These are phyloP conservation scores for Kazachstania sp. DNA, from an alignment of 1,139 yeast species.

Conservation along the genomic window DNA sequence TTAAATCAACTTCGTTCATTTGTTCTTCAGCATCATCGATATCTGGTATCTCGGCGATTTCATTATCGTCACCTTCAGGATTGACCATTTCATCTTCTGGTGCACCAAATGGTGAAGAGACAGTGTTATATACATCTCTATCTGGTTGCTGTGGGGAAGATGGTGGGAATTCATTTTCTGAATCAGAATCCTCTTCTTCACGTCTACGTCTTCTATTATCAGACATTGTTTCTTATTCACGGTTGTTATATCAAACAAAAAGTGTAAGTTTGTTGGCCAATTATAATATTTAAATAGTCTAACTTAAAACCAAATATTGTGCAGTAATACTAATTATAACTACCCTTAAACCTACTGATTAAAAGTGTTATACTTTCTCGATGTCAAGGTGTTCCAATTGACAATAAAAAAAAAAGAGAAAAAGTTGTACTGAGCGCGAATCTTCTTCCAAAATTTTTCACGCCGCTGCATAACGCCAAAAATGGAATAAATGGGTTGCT, in stretches of 20 bases:
- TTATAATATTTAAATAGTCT: too few relatives aligned
- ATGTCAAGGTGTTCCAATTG: too few relatives aligned
- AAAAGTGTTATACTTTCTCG: too few relatives aligned
- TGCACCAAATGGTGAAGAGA: conserved; percentile 44
- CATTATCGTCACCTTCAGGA: conserved; percentile 51
- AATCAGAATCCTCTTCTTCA: conserved; percentile 20
- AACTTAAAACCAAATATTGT: too few relatives aligned
- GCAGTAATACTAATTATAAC: too few relatives aligned
- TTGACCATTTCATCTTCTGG: conserved; percentile 43
- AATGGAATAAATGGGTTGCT: not conserved
- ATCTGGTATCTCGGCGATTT: conserved; percentile 46
- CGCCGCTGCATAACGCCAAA: not conserved
- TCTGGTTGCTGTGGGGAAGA: conserved; percentile 28
- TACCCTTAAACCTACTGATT: too few relatives aligned
- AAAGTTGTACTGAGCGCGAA: not conserved
- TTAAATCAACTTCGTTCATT: conserved; percentile 80
- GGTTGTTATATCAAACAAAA: not conserved
- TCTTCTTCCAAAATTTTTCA: not conserved
- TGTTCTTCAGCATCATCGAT: conserved; percentile 62
- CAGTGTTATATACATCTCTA: conserved; percentile 25
- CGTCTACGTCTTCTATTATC: conserved; percentile 31
- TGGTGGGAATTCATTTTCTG: conserved; percentile 23
- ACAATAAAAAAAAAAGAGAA: too few relatives aligned
- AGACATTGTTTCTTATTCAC: conserved; percentile 16
- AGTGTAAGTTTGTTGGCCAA: too few relatives aligned